These are phyloP conservation scores for Mycena polygramma DNA, from an alignment of 768 basidiomycete genomes.

Conservation along the genomic window DNA sequence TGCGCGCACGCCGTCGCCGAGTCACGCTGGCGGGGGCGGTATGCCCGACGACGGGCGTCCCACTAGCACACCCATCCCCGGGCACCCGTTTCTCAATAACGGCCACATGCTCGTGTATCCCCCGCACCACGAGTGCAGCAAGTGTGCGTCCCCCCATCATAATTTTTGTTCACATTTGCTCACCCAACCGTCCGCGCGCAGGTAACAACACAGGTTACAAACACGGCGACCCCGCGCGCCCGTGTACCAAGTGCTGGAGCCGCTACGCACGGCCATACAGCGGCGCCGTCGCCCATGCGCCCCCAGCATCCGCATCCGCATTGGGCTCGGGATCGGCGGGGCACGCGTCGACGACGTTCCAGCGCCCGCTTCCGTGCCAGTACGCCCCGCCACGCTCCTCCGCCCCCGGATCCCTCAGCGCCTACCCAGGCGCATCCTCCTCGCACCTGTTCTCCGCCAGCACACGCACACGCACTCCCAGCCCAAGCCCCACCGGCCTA, in stretches of 20 bases:
- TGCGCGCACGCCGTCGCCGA: too few relatives aligned
- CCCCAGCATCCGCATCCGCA: slow-evolving; percentile 19
- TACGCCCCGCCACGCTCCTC: too few relatives aligned
- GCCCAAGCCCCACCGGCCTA: too few relatives aligned
- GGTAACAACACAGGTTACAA: slow-evolving; percentile 85
- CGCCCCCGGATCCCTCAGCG: slow-evolving; percentile 4
- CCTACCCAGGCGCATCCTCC: background rate
- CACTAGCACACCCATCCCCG: slow-evolving; percentile 71
- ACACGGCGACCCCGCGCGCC: slow-evolving; percentile 71
- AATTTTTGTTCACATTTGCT: too few relatives aligned
- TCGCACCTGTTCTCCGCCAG: background rate
- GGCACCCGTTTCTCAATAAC: slow-evolving; percentile 74
- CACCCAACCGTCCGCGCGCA: slow-evolving; percentile 40
- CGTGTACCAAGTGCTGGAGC: slow-evolving; percentile 83
- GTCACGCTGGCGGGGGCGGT: slow-evolving; percentile 8
- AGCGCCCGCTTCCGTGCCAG: slow-evolving; percentile 52
- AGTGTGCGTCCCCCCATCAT: slow-evolving; percentile 67
- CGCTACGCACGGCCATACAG: slow-evolving; percentile 73
- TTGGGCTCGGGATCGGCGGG: background rate
- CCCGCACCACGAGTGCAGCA: slow-evolving; percentile 68
- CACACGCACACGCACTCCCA: too few relatives aligned
- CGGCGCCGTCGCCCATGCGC: slow-evolving; percentile 71
- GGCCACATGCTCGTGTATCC: slow-evolving; percentile 82
- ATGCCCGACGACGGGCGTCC: slow-evolving; percentile 69
- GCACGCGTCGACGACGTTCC: slow-evolving; percentile 44